Conservation (phyloP, 768 basidiomycete genomes). For the Xanthoconium stramineum region DNA sequence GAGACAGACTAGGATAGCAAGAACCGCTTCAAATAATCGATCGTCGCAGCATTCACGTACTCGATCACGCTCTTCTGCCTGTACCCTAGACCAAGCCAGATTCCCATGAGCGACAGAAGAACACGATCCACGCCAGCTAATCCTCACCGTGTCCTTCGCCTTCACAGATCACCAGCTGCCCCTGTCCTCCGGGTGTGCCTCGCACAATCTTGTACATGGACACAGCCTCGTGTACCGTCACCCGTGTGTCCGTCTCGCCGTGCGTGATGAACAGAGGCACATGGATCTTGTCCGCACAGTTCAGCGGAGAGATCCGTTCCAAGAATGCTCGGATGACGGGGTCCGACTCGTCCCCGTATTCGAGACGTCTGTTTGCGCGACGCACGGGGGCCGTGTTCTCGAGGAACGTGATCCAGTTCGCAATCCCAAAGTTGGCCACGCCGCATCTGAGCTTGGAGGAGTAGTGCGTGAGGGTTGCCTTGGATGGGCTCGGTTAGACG, state of each 20-base stretch:
- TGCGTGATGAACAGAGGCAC: conserved; percentile 40
- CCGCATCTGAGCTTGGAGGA: conserved; percentile 40
- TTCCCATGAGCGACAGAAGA: conserved; percentile 1
- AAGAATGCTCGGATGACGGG: conserved; percentile 37
- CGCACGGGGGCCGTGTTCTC: conserved; percentile 38
- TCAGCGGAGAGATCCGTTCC: conserved; percentile 39
- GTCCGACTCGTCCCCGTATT: conserved; percentile 41
- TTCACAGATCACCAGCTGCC: conserved; percentile 39
- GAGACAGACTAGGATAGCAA: conserved; percentile 20
- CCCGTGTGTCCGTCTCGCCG: conserved; percentile 40
- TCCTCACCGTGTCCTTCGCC: conserved; percentile 42
- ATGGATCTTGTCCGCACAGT: conserved; percentile 34
- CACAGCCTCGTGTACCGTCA: conserved; percentile 39
- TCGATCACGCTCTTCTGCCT: conserved; percentile 43
- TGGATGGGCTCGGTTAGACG: background rate
- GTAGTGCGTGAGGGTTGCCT: conserved; percentile 41
- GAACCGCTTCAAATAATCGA: conserved; percentile 37
- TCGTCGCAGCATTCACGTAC: conserved; percentile 38
- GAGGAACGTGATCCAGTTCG: conserved; percentile 41
- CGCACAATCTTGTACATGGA: conserved; percentile 35
- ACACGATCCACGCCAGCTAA: background rate
- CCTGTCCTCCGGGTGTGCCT: conserved; percentile 21
- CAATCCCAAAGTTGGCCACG: conserved; percentile 40
- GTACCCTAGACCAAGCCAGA: conserved; percentile 31
- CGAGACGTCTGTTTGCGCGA: conserved; percentile 34